Percentiles rank a stretch among this genome's conserved stretches.
Evolutionary conservation across 2,329 filamentous ascomycete genomes (phyloP).

Genomic region (Dryadomyces quercivorus): DNA sequence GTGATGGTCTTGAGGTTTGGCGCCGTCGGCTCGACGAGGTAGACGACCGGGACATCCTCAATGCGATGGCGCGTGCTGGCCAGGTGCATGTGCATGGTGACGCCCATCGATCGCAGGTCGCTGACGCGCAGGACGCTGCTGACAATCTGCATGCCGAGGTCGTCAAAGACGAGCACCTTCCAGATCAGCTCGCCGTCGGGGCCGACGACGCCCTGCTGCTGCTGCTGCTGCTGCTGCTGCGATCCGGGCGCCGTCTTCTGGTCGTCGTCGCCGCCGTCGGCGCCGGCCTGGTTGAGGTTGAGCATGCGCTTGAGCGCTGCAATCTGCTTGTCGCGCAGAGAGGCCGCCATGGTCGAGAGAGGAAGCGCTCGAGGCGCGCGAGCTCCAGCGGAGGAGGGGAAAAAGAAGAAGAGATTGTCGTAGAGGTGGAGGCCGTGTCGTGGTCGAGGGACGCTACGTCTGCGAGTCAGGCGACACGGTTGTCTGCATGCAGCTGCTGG

Average conservation of each 20-base stretch:
- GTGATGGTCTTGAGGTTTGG: slow-evolving; percentile 76
- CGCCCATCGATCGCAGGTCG: slow-evolving; percentile 84
- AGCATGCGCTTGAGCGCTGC: slow-evolving; percentile 78
- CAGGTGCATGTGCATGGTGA: slow-evolving; percentile 91
- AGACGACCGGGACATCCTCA: slow-evolving; percentile 90
- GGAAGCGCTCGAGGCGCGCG: background rate
- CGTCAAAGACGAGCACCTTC: slow-evolving; percentile 95
- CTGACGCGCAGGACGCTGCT: slow-evolving; percentile 92
- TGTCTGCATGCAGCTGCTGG: background rate
- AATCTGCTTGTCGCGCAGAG: slow-evolving; percentile 14
- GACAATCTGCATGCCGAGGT: slow-evolving; percentile 83
- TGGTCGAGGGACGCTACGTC: too few relatives aligned
- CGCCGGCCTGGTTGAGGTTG: slow-evolving; percentile 69
- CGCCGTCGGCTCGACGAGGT: slow-evolving; percentile 80
- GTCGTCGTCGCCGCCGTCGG: slow-evolving; percentile 45
- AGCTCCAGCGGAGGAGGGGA: background rate
- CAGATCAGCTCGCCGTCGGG: slow-evolving; percentile 87
- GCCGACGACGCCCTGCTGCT: slow-evolving; percentile 65
- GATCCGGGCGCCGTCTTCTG: slow-evolving; percentile 38
- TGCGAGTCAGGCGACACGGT: background rate
- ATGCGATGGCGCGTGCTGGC: slow-evolving; percentile 74
- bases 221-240: slow-evolving; percentile 12
- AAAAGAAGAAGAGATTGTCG: background rate
- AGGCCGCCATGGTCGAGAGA: slow-evolving; percentile 5
- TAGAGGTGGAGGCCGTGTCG: too few relatives aligned